Evolutionary conservation across 805 yeast genomes (phyloP).

Genomic region (Kazachstania taianensis): DNA sequence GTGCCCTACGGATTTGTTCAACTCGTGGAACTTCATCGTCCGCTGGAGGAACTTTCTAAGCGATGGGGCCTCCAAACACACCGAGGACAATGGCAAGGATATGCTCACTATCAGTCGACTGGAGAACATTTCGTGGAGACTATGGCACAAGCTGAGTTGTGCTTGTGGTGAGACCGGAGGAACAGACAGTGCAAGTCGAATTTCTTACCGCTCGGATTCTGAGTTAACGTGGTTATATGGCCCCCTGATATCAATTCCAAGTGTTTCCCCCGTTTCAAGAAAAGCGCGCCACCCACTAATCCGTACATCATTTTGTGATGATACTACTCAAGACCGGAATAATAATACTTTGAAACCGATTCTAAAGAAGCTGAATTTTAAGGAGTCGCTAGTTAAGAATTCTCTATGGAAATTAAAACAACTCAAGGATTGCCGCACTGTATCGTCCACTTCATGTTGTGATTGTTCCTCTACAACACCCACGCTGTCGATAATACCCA

Average conservation of each 20-base stretch:
- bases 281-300: no score
- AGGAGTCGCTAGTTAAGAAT: slow-evolving; percentile 43
- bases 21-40: slow-evolving; percentile 81
- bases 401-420: slow-evolving; percentile 17
- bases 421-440: no score
- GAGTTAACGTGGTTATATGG: slow-evolving; percentile 98
- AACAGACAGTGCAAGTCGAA: neutral
- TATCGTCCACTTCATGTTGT: no score
- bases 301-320: no score
- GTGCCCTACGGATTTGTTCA: slow-evolving; percentile 57
- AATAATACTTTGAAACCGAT: slow-evolving; percentile 46
- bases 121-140: slow-evolving; percentile 88
- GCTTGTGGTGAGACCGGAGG: no score
- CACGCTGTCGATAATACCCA: no score
- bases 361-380: slow-evolving; percentile 67
- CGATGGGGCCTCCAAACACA: no score
- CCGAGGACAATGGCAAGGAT: no score
- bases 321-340: neutral
- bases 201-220: slow-evolving; percentile 14
- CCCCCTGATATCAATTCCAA: slow-evolving; percentile 34
- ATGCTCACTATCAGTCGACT: slow-evolving; percentile 41
- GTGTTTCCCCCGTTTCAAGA: neutral
- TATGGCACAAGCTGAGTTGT: slow-evolving; percentile 32
- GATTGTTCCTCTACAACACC: no score
- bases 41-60: slow-evolving; percentile 1